Evolutionary conservation across 2,329 filamentous ascomycete genomes (phyloP).

Genomic region (Byssochlamys sp.): DNA sequence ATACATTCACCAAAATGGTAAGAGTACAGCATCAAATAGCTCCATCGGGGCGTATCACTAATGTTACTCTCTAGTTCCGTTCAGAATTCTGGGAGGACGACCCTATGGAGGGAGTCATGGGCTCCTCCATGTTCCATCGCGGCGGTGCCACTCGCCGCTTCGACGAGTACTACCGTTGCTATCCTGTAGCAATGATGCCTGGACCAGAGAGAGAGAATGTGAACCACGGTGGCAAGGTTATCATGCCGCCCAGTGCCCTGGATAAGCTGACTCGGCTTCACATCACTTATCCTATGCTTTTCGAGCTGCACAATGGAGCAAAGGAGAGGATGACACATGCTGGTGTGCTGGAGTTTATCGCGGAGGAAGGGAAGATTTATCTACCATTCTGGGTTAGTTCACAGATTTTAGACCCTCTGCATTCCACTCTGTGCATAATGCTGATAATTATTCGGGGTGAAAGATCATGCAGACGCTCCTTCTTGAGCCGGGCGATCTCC

Average conservation of each 20-base stretch:
- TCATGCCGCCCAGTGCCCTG: slow-evolving; percentile 88
- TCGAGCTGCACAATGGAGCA: slow-evolving; percentile 86
- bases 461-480: slow-evolving; percentile 88
- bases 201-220: slow-evolving; percentile 79
- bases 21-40: neutral
- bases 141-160: slow-evolving; percentile 60
- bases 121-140: slow-evolving; percentile 44
- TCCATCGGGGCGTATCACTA: slow-evolving; percentile 3
- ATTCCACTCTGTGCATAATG: neutral
- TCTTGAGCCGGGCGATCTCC: slow-evolving; percentile 83
- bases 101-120: slow-evolving; percentile 44
- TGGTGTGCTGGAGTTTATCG: slow-evolving; percentile 92
- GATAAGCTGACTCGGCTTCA: slow-evolving; percentile 94
- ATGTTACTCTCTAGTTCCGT: slow-evolving; percentile 28
- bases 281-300: slow-evolving; percentile 93
- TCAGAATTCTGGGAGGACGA: slow-evolving; percentile 45
- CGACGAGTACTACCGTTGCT: slow-evolving; percentile 97
- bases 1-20: neutral
- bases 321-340: slow-evolving; percentile 75
- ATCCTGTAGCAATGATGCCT: slow-evolving; percentile 87
- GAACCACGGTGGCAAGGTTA: slow-evolving; percentile 95
- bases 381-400: slow-evolving; percentile 77
- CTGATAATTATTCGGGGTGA: slow-evolving; percentile 11
- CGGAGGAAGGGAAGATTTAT: slow-evolving; percentile 93
- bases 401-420: neutral